Evolutionary conservation across 1,284 basidiomycete species (phyloP), one percentile per base, ranked within the genome.

Genomic region (Ustilago curta): DNA sequence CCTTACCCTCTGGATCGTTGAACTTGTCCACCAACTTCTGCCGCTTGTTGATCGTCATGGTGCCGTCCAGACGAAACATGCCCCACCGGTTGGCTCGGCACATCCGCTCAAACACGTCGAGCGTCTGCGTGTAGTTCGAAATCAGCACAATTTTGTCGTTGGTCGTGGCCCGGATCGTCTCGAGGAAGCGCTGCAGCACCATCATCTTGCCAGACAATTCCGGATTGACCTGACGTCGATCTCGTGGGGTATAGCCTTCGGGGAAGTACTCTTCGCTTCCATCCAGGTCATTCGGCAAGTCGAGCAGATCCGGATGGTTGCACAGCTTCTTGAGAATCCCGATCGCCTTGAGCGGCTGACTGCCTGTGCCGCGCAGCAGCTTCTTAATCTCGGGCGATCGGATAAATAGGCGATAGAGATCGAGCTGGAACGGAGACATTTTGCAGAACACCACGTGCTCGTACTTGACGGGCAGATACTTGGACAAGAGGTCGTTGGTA

Each of bases 401-500:
- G 75, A 97, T 96, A 84, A 99, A 99, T 48, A 94, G 88, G 42
- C 91, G 90, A 85, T 99, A 99, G 4, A 99, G 88, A 1, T 91
- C 88, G 6, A 95, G 87, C 82, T 99, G 96, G 81, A 99, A 92
- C 3, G 91, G 88, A 1, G 94, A 95, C 16, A 95, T 90, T 50
- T 90, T 89, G 85, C 96, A 98, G 86, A 99, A 99, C 1, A 99
- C 97, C 75, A 99, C 97, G 72, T 98, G 95, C 86, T 99, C 96
- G 87, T 99, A 97, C 85, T 99, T 99, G 87, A 99, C 94, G 4
- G 96, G 96, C 45, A 99, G 85, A 83, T 99, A 99, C 87, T 99
- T 99, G 35, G 95, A 97, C 23, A 99, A 88, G 21, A 99, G 87
- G 83, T 99, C 97, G 83, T 99, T 99, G 18, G 97, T 98, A 52